These are phyloP conservation scores for Sarocladium kiliense DNA, from an alignment of 2,329 filamentous ascomycete genomes.

Conservation along the genomic window DNA sequence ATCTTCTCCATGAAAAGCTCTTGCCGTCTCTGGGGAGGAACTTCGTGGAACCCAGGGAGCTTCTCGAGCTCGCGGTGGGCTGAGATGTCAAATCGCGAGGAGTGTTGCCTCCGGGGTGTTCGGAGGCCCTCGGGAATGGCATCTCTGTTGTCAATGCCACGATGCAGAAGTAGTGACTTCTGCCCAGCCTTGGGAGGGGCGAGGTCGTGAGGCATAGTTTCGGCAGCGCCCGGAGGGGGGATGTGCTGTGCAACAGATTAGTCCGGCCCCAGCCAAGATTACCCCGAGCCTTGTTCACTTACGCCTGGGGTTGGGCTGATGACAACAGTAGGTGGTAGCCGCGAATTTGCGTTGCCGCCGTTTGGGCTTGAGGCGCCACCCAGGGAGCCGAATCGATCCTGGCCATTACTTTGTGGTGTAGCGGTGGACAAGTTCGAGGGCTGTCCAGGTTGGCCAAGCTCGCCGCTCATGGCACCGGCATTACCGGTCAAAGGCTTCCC, in stretches of 20 bases:
- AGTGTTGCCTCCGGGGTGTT: constrained; percentile 94
- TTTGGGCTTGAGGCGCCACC: constrained; percentile 31
- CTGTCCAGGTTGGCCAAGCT: constrained; percentile 36
- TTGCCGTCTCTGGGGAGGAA: constrained; percentile 87
- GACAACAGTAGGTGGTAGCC: constrained; percentile 78
- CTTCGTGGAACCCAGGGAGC: constrained; percentile 94
- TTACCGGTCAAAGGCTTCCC: constrained; percentile 71
- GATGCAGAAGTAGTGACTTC: constrained; percentile 77
- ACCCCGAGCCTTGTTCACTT: constrained; percentile 31
- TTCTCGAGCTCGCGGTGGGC: constrained; percentile 96
- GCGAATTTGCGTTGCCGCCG: constrained; percentile 25
- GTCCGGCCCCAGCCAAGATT: constrained; percentile 5
- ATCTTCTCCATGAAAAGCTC: constrained; percentile 99
- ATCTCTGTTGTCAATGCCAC: constrained; percentile 85
- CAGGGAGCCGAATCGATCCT: constrained; percentile 37
- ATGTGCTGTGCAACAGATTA: constrained; percentile 54
- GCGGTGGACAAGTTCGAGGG: constrained; percentile 31
- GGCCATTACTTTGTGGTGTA: constrained; percentile 28
- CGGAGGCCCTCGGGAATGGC: constrained; percentile 84
- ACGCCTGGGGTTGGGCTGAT: constrained; percentile 93
- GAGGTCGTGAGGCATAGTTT: constrained; percentile 97
- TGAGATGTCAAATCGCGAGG: constrained; percentile 95
- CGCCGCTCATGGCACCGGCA: constrained; percentile 38
- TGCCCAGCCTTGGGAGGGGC: constrained; percentile 86
- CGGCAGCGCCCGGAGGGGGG: constrained; percentile 85